Evolutionary conservation across 2,329 filamentous ascomycete genomes (phyloP), one percentile per base, ranked within the genome.

Genomic region (Shiraia bambusicola): DNA sequence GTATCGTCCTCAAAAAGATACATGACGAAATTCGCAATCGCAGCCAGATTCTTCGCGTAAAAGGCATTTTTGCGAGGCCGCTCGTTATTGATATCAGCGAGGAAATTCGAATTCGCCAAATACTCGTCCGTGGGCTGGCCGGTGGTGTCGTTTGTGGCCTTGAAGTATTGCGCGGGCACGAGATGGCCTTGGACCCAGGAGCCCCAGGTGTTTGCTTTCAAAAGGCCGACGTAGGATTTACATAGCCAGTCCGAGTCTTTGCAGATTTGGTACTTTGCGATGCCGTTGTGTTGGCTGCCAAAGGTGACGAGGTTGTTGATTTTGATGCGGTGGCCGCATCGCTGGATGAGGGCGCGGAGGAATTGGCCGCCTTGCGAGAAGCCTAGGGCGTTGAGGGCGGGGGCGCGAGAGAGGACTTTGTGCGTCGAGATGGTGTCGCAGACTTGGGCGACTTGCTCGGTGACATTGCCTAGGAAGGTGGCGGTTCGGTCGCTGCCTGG

Each of bases 31-130:
- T 85, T 86, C 59, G 87, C 80, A 63, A 98, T 66, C 25, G 61
- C 69, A 6, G 77, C 78, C 34, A 98, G 54, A 62, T 92, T 87
- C 56, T 78, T 69, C 63, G 79, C 83, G 69, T 97, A 98, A 10
- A 72, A 77, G 26, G 70, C 59, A 59, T 90, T 95, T 79, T 94
- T 95, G 40, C 73, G 47, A 34, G 53, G 60, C 9, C 91, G 79
- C 78, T 98, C 93, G 67, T 97, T 97, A 71, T 98, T 98, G 71
- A 97, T 85, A 64, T 97, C 92, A 8, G 92, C 93, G 7, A 98
- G 76, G 69, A 94, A 96, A 66, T 91, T 92, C 58, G 87, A 93
- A 63, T 82, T 67, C 53, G 84, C 81, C 14, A 97, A 79, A 65
- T 97, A 98, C 22, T 76, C 71, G 1, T 83, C 80, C 2, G 63